Base-by-base conservation (phyloP, 768 basidiomycete genomes). In the Lactarius pseudohatsudake region DNA sequence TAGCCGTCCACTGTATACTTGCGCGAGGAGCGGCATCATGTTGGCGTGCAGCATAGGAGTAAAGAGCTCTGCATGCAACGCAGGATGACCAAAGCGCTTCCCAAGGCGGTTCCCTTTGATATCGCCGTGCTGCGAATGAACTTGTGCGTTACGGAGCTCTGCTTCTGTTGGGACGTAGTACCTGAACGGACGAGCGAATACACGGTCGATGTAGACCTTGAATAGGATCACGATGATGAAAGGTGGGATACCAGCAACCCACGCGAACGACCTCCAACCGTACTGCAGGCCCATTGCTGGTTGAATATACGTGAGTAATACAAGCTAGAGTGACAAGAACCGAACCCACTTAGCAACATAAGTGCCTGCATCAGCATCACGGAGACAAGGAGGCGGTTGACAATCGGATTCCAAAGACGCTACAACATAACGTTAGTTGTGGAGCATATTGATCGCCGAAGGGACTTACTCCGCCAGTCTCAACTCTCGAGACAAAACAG, bases 11-110 rank as follows among this genome's bases (percentile, higher is more conserved):
- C 82, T 78, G 73, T 92, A 94, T 32, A 94, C 90, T 67, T 93
- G 84, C 41, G 80, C 77, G 26, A 94, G 79, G 28, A 94, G 78
- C 8, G 84, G 88, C 84, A 91, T 88, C 90, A 93, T 90, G 76
- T 87, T 88, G 68, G 89, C 86, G 71, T 93, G 92, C 59, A 94
- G 75, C 90, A 92, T 91, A 0, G 91, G 92, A 6, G 92, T 93
- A 77, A 95, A 92, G 56, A 96, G 81, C 61, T 96, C 93, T 15
- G 84, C 77, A 70, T 94, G 86, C 57, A 99, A 81, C 18, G 95
- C 91, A 1, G 97, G 96, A 75, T 99, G 97, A 1, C 96, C 92
- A 78, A 98, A 99, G 34, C 96, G 89, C 75, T 88, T 94, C 79
- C 89, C 89, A 36, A 98, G 85, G 40, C 90, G 85, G 73, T 90